phyloP scores from a whole-genome alignment of 345 rosid genomes.

The Eucalyptus brandiana region DNA sequence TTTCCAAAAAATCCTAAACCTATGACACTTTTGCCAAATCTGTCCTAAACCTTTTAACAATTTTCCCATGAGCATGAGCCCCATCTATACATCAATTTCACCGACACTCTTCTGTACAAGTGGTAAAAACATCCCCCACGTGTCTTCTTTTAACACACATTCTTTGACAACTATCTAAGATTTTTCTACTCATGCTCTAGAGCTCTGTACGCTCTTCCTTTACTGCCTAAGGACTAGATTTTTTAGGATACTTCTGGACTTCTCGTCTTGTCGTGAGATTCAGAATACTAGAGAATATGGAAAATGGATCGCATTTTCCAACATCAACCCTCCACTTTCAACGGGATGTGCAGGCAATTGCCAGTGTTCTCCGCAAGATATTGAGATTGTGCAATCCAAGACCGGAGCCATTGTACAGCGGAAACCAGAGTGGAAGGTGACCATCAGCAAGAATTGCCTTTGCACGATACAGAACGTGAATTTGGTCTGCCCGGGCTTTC shows the following conservation, averaged over 20 bases:
- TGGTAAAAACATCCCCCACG: background rate
- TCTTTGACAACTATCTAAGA: background rate
- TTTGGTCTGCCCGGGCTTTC: constrained; percentile 5
- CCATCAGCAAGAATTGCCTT: background rate
- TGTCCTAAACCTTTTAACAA: fast-evolving
- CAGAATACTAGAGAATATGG: too few species aligned
- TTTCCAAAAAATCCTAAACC: fast-evolving
- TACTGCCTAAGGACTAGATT: background rate
- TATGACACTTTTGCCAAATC: fast-evolving
- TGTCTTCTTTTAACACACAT: background rate
- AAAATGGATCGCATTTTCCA: too few species aligned
- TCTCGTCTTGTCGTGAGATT: background rate
- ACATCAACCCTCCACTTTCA: background rate
- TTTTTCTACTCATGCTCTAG: background rate
- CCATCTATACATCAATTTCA: background rate
- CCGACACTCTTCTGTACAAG: background rate
- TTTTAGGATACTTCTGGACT: background rate
- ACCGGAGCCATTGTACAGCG: background rate
- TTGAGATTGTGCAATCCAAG: background rate
- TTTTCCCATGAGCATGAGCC: too few species aligned
- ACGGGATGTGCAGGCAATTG: background rate
- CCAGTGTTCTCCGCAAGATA: background rate
- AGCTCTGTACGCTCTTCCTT: background rate
- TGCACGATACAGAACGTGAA: background rate
- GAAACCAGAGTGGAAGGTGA: background rate